Conservation (phyloP, 2,329 filamentous ascomycete genomes). For the Hymenoscyphus fructigenus region DNA sequence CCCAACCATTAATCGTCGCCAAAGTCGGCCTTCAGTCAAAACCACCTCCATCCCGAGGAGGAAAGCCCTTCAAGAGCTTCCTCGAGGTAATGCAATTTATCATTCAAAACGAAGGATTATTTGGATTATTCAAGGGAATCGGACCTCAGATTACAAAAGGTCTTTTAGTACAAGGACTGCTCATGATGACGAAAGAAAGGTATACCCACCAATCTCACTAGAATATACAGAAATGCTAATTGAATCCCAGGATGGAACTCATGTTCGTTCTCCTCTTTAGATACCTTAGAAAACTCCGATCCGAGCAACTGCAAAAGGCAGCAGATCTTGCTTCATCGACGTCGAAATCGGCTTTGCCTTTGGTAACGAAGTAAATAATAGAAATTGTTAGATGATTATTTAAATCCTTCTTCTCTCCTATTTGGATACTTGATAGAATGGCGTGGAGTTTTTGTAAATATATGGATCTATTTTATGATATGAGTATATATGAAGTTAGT, state of each 20-base stretch:
- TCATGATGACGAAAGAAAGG: conserved; percentile 99
- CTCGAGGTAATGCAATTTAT: conserved; percentile 95
- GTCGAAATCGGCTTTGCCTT: conserved; percentile 43
- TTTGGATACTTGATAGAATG: conserved; percentile 12
- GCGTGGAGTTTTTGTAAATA: conserved; percentile 17
- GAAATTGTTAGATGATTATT: conserved; percentile 11
- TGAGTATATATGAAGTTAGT: conserved; percentile 7
- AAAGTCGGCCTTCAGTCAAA: conserved; percentile 96
- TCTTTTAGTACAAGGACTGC: conserved; percentile 85
- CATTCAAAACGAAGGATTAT: conserved; percentile 76
- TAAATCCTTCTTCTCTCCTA: background rate
- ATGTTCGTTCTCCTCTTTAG: conserved; percentile 83
- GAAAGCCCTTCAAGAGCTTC: conserved; percentile 92
- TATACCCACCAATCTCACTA: conserved; percentile 35
- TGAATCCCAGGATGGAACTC: conserved; percentile 69
- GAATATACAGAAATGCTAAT: conserved; percentile 9
- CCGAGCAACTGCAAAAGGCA: conserved; percentile 67
- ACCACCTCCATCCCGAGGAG: conserved; percentile 78
- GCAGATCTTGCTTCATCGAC: conserved; percentile 63
- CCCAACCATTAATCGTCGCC: conserved; percentile 94
- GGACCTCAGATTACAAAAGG: conserved; percentile 92
- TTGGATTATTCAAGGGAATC: conserved; percentile 95
- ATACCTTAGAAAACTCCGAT: conserved; percentile 70
- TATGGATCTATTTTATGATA: conserved; percentile 7
- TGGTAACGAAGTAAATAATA: conserved; percentile 33